Conservation (phyloP, 176 grass and related monocot species). For the Lolium perenne region DNA sequence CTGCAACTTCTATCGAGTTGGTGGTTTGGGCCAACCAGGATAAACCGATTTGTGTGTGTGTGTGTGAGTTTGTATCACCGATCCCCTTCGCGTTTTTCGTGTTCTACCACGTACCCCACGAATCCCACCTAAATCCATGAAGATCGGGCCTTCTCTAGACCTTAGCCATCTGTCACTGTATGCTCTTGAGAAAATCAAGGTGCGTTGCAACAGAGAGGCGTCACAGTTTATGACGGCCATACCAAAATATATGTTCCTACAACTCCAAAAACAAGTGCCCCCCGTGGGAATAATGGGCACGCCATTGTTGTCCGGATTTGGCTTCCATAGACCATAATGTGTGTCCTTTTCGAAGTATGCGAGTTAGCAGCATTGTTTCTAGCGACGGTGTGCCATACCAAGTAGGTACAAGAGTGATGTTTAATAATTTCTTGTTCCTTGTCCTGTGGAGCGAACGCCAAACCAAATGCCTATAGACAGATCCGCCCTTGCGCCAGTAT, state of each 20-base stretch:
- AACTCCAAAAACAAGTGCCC: constrained; percentile 28
- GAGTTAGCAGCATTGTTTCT: constrained; percentile 40
- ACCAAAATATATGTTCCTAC: not conserved
- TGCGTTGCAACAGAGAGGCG: constrained; percentile 7
- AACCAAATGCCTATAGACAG: not conserved
- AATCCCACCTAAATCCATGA: too few relatives aligned
- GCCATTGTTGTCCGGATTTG: constrained; percentile 28
- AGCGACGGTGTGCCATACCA: constrained; percentile 34
- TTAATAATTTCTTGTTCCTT: constrained; percentile 15
- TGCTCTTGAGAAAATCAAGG: constrained; percentile 23
- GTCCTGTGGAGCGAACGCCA: constrained; percentile 37
- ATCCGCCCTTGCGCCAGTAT: constrained; percentile 30
- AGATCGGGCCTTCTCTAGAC: too few relatives aligned
- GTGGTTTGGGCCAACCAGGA: too few relatives aligned
- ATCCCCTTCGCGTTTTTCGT: too few relatives aligned
- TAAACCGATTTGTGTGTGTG: too few relatives aligned
- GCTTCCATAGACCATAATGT: not conserved
- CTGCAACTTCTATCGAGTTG: too few relatives aligned
- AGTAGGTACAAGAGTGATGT: constrained; percentile 28
- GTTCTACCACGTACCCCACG: too few relatives aligned
- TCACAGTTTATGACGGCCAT: not conserved
- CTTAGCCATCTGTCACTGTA: constrained; percentile 13
- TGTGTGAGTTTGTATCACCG: too few relatives aligned
- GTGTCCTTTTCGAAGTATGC: not conserved
- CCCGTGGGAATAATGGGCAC: not conserved